Base-by-base conservation (phyloP, 2,329 filamentous ascomycete genomes). In the Penicillium italicum region DNA sequence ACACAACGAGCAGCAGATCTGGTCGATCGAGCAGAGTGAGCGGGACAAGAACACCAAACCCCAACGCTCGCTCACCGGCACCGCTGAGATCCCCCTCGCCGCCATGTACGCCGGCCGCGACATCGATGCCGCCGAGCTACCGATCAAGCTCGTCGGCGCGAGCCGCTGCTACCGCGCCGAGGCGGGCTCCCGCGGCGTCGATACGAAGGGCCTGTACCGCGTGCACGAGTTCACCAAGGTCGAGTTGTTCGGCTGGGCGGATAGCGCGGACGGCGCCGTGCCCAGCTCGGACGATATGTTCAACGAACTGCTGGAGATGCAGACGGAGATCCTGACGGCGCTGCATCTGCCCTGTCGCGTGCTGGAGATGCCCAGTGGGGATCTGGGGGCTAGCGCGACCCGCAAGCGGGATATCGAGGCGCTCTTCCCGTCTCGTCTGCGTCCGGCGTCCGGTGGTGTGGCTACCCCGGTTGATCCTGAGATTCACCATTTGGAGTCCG, bases 181-280 rank as follows among this genome's bases (percentile, higher is more conserved):
- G 76, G 94, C 94, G 0, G 94, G 94, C 31, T 90, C 91, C 0
- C 82, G 93, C 37, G 94, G 94, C 30, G 86, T 88, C 24, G 90
- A 94, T 65, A 96, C 92, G 1, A 97, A 96, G 76, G 94, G 94
- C 5, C 78, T 99, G 1, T 99, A 97, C 76, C 88, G 94, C 28
- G 94, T 99, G 4, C 94, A 99, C 75, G 94, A 99, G 75, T 99
- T 99, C 75, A 96, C 91, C 28, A 99, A 99, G 73, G 93, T 99
- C 0, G 94, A 99, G 74, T 86, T 99, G 80, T 97, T 99, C 71
- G 91, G 89, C 0, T 99, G 94, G 94, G 88, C 90, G 5, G 66
- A 81, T 30, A 71, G 65, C 34, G 85, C 89, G 1, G 80, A 84
- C 16, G 55, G 64, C 26, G 44, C 66, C 10, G 48, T 44, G 7